Evolutionary conservation across 805 yeast genomes (phyloP).

Genomic region (Dipodascus geniculatus): DNA sequence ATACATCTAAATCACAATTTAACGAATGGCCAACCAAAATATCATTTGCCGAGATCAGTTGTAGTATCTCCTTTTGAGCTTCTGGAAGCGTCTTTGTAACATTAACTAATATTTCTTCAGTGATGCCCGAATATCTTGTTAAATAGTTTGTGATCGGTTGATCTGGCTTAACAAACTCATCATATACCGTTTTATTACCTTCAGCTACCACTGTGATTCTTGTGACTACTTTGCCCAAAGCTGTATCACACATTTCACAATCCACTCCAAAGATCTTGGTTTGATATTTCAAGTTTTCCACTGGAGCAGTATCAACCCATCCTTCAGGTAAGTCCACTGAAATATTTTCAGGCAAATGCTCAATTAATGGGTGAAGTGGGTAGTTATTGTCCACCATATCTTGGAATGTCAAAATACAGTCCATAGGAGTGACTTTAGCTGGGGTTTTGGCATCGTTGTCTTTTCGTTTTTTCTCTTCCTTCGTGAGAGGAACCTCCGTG

Average conservation of each 20-base stretch:
- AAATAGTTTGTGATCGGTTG: conserved; percentile 67
- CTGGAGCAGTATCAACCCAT: conserved; percentile 44
- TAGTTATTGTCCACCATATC: conserved; percentile 40
- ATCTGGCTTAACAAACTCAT: conserved; percentile 67
- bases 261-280: conserved; percentile 64
- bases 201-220: conserved; percentile 66
- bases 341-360: conserved; percentile 10
- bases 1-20: conserved; percentile 65
- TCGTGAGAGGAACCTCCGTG: conserved; percentile 43
- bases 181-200: conserved; percentile 45
- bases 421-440: conserved; percentile 31
- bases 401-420: conserved; percentile 40
- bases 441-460: conserved; percentile 18
- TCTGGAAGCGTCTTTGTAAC: conserved; percentile 58
- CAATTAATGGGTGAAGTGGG: conserved; percentile 44
- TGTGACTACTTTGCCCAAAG: conserved; percentile 47
- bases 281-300: conserved; percentile 42
- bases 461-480: conserved; percentile 34
- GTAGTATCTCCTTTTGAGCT: conserved; percentile 46
- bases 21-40: conserved; percentile 81
- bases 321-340: conserved; percentile 19
- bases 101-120: conserved; percentile 47
- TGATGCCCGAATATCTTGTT: conserved; percentile 80
- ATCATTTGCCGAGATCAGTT: conserved; percentile 43
- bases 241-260: conserved; percentile 83